Conservation (phyloP, 371 early-diverging fungal genomes). For the Capniomyces stellatus region DNA sequence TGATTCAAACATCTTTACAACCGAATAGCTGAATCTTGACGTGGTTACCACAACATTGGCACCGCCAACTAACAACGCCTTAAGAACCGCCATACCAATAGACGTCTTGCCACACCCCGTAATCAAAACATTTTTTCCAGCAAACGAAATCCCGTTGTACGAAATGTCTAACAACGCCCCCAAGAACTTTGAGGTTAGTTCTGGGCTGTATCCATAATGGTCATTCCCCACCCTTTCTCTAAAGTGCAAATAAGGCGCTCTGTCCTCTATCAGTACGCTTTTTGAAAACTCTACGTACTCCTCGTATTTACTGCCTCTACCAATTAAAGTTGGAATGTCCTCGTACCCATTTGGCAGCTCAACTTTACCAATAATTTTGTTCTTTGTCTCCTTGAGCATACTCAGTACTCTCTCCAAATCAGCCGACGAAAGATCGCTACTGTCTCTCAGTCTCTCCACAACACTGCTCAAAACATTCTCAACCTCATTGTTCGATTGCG, state of each 20-base stretch:
- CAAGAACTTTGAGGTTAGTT: slow-evolving; percentile 48
- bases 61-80: slow-evolving; percentile 76
- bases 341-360: not conserved
- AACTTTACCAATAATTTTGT: not conserved
- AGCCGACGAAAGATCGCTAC: not conserved
- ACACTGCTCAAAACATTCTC: not conserved
- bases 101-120: slow-evolving; percentile 88
- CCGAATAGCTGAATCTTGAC: slow-evolving; percentile 64
- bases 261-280: slow-evolving; percentile 45
- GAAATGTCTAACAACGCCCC: slow-evolving; percentile 55
- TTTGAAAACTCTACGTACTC: slow-evolving; percentile 23
- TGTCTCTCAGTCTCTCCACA: slow-evolving; percentile 2
- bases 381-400: not conserved
- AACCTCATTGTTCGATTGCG: too few species aligned
- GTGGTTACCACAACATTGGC: slow-evolving; percentile 87
- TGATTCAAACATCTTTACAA: slow-evolving; percentile 70
- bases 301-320: too few species aligned
- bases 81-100: slow-evolving; percentile 80
- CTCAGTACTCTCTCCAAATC: not conserved
- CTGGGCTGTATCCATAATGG: slow-evolving; percentile 23
- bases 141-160: slow-evolving; percentile 63
- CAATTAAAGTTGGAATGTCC: too few species aligned
- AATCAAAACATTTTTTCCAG: slow-evolving; percentile 60
- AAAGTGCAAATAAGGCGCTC: slow-evolving; percentile 52
- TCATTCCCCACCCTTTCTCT: slow-evolving; percentile 40